These are phyloP conservation scores for Russula vinacea DNA, from an alignment of 768 basidiomycete genomes.

Conservation along the genomic window DNA sequence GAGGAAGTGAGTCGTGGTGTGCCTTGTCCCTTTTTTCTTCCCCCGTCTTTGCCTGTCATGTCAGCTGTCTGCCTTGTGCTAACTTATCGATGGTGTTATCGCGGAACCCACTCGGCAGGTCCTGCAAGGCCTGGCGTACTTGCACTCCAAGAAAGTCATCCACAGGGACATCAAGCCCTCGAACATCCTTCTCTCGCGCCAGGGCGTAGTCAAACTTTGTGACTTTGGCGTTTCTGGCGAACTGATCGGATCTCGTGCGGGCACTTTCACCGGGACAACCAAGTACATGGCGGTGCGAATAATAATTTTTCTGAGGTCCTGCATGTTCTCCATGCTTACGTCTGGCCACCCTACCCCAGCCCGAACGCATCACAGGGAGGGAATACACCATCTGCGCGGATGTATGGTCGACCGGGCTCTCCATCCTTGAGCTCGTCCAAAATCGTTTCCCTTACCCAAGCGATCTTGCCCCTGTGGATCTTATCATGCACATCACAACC, in stretches of 20 bases:
- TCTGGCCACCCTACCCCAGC: slow-evolving; percentile 42
- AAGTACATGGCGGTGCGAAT: slow-evolving; percentile 85
- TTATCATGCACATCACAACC: slow-evolving; percentile 77
- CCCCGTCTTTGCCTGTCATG: background rate
- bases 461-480: slow-evolving; percentile 80
- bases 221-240: slow-evolving; percentile 96
- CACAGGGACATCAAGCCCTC: slow-evolving; percentile 91
- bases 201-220: slow-evolving; percentile 82
- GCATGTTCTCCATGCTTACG: background rate
- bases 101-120: slow-evolving; percentile 43
- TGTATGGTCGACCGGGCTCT: slow-evolving; percentile 93
- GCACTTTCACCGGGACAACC: slow-evolving; percentile 91
- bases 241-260: slow-evolving; percentile 78
- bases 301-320: background rate
- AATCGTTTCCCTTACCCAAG: slow-evolving; percentile 89
- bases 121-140: slow-evolving; percentile 79
- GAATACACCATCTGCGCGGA: slow-evolving; percentile 91
- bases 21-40: background rate
- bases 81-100: background rate
- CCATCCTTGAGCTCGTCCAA: slow-evolving; percentile 82
- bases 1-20: slow-evolving; percentile 65
- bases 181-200: slow-evolving; percentile 76
- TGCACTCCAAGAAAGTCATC: slow-evolving; percentile 82
- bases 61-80: background rate
- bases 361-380: slow-evolving; percentile 83